Evolutionary conservation across 805 yeast genomes (phyloP), one percentile per base, ranked within the genome.

Genomic region (Kodamaea laetipori): DNA sequence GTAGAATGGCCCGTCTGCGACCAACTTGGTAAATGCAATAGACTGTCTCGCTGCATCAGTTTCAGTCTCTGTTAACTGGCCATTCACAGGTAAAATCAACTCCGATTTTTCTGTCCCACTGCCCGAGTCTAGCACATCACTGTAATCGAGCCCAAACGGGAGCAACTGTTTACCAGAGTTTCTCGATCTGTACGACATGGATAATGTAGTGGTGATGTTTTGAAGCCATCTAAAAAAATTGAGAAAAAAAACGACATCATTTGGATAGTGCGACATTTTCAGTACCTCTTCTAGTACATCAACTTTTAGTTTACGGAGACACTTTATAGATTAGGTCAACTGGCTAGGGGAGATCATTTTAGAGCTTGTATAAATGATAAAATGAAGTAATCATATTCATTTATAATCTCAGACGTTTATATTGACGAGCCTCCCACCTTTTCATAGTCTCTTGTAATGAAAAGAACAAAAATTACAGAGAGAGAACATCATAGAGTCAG

Each of bases 131-230:
- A 65, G 48, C 28, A 84, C 71, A 56, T 85, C 92, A 23, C 76
- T 71, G 58, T 80, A 82, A 41, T 81, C 87, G 39, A 85, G 61
- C 8, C 94, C 90, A 62, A 84, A 82, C n/a, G 90, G 90, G 40
- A 84, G 63, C 51, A 66, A 65, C 53, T 53, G 78, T 54, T 61
- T 62, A n/a, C 73, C 69, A 18, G 72, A 63, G 37, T 71, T 67
- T 44, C 75, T 73, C 25, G 70, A 69, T 51, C 80, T 73, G 59
- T 75, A 80, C 57, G 85, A 77, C 88, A 82, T 82, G 30, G 27
- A 19, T 37, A 12, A 4, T 25, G 32, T 30, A 6, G 19, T 13
- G 18, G 9, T 6, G 34, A 34, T 34, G 37, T 19, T 34, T 34
- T 34, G 37, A 34, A 13, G 19, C 34, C 34, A 30, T 30, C 34